Percentiles rank a stretch among this genome's conserved stretches.
These are phyloP conservation scores for Pestalotiopsis fici DNA, from an alignment of 2,329 filamentous ascomycete genomes.

Conservation along the genomic window DNA sequence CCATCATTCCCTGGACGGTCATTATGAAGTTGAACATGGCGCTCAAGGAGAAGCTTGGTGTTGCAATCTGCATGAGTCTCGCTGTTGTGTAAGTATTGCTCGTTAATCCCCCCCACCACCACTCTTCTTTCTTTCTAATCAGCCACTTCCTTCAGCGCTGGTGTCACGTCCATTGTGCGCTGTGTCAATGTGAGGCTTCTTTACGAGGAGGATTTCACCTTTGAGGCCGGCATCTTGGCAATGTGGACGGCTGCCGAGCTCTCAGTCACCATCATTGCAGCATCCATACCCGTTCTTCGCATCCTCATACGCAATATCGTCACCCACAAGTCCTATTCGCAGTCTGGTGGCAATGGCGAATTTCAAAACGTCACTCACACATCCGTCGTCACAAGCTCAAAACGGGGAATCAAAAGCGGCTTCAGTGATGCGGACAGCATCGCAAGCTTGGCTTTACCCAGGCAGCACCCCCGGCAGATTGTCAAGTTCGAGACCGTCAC, in stretches of 20 bases:
- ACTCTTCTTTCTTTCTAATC: background rate
- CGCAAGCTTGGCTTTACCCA: background rate
- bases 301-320: constrained; percentile 8
- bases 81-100: constrained; percentile 1
- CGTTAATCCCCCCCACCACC: too few species aligned
- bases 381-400: background rate
- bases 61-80: constrained; percentile 4
- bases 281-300: constrained; percentile 6
- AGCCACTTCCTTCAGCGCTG: background rate
- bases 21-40: constrained; percentile 10
- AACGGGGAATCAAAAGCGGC: background rate
- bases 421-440: background rate
- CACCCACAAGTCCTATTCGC: constrained; percentile 4
- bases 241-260: constrained; percentile 7
- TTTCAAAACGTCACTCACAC: background rate
- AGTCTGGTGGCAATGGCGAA: background rate
- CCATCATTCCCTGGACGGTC: constrained; percentile 3
- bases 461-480: background rate
- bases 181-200: constrained; percentile 5
- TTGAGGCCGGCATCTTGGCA: background rate
- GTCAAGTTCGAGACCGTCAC: constrained; percentile 4
- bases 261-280: constrained; percentile 5
- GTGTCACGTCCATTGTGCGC: constrained; percentile 3
- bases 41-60: constrained; percentile 4
- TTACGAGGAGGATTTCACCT: constrained; percentile 6